Base-by-base conservation (phyloP, 495 filamentous ascomycete species). In the Xylona heveae region DNA sequence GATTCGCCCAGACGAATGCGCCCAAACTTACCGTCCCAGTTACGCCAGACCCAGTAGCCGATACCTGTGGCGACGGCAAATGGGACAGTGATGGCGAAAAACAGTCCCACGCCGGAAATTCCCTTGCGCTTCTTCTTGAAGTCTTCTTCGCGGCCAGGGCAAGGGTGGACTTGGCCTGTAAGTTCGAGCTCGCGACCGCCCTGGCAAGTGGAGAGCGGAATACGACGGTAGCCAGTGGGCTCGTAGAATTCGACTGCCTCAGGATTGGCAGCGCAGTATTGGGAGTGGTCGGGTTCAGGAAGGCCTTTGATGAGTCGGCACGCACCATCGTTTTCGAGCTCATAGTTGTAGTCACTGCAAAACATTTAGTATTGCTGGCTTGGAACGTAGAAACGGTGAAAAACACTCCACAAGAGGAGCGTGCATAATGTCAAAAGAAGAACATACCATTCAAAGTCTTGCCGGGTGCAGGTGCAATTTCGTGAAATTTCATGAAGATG, bases 401-500 rank as follows among this genome's bases (percentile, higher is more conserved):
- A 17, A 30, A 31, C 0, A n/a, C n/a, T n/a, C n/a, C n/a, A n/a
- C 14, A 1, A 16, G 13, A 38, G 5, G 30, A 29, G 13, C 16
- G 17, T 16, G 25, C 8, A 13, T 33, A 35, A 48, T 28, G 48
- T 43, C 30, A 31, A 32, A 24, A 25, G 5, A 4, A 34, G 21
- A 19, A 54, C 68, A 54, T 54, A 91, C 83, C 88, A 99, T 66
- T 99, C 90, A 52, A 72, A 99, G 54, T 99, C 90, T 20, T 68
- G 58, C 19, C 74, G 59, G 2, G 65, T 75, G 49, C 90, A 99
- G 35, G 65, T 57, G 58, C 90, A 99, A 46, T 85, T 78, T 37
- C 59, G 48, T 28, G 56, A 57, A 38, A 78, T 64, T 26, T 61
- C 59, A 53, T 81, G 78, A 2, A 82, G 55, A 21, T 67, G 61